Percentiles rank a stretch among this genome's conserved stretches.
These are phyloP conservation scores for Cytospora leucostoma DNA, from an alignment of 2,329 filamentous ascomycete genomes.

Conservation along the genomic window DNA sequence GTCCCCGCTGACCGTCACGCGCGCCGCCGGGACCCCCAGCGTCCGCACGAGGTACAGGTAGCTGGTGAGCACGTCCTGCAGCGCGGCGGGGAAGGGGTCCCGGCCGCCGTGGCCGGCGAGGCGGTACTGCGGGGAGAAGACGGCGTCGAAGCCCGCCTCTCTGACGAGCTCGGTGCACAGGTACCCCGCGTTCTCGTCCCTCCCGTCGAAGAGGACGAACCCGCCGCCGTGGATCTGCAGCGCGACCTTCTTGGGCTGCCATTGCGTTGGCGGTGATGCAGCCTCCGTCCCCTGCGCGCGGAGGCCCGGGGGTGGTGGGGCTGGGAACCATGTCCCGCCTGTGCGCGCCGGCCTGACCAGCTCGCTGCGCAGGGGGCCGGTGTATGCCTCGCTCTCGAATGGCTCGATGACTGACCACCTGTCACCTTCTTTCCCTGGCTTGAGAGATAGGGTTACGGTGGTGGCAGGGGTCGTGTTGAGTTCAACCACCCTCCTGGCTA, in stretches of 20 bases:
- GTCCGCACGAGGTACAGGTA: conserved; percentile 48
- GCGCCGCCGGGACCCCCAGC: conserved; percentile 40
- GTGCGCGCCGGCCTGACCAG: conserved; percentile 23
- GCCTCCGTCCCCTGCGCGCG: no score
- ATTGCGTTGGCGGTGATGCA: not conserved
- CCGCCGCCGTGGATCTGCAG: conserved; percentile 53
- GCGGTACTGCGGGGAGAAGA: conserved; percentile 51
- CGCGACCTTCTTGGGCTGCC: conserved; percentile 36
- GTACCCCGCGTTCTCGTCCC: conserved; percentile 36
- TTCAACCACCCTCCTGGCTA: conserved; percentile 9
- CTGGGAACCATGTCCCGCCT: conserved; percentile 34
- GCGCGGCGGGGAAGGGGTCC: conserved; percentile 49
- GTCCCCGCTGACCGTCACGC: conserved; percentile 50
- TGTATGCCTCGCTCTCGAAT: conserved; percentile 40
- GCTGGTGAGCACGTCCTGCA: conserved; percentile 50
- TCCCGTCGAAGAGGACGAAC: conserved; percentile 47
- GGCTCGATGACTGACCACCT: conserved; percentile 43
- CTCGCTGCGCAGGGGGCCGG: conserved; percentile 22
- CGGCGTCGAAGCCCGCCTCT: conserved; percentile 39
- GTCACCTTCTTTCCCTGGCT: conserved; percentile 14
- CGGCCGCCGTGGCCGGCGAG: conserved; percentile 43
- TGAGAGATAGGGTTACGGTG: conserved; percentile 20
- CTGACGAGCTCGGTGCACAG: not conserved
- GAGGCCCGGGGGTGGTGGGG: not conserved
- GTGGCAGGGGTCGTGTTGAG: conserved; percentile 16